Conservation (phyloP, 192 early-diverging fungal species). For the Backusella circina region DNA sequence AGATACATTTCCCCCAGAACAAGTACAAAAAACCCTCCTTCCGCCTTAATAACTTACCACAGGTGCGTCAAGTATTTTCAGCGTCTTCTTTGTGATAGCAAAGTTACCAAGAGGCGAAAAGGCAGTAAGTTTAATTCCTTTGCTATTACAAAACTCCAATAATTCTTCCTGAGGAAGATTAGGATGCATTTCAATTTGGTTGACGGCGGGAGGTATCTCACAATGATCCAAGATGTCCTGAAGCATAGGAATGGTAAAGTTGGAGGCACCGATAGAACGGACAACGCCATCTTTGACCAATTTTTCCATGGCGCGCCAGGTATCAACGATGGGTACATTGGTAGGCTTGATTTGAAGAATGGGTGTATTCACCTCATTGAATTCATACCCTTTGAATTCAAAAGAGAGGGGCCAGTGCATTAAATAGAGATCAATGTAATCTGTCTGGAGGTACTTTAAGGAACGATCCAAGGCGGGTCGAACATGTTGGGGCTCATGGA, state of each 20-base stretch:
- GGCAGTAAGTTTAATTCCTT: slow-evolving; percentile 63
- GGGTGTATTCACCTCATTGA: slow-evolving; percentile 13
- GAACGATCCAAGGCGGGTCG: slow-evolving; percentile 58
- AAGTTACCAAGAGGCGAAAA: slow-evolving; percentile 68
- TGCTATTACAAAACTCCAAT: slow-evolving; percentile 53
- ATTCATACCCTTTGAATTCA: slow-evolving; percentile 34
- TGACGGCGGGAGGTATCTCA: slow-evolving; percentile 65
- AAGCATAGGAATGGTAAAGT: slow-evolving; percentile 57
- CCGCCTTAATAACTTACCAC: background rate
- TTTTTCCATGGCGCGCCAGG: slow-evolving; percentile 74
- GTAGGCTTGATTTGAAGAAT: slow-evolving; percentile 26
- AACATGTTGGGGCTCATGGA: slow-evolving; percentile 63
- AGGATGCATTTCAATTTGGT: slow-evolving; percentile 61
- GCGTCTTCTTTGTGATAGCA: slow-evolving; percentile 7
- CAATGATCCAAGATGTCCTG: slow-evolving; percentile 56
- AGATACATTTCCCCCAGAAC: too few relatives aligned
- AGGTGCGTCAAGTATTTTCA: background rate
- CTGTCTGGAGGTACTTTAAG: slow-evolving; percentile 63
- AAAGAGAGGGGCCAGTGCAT: slow-evolving; percentile 82
- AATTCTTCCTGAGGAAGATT: slow-evolving; percentile 53
- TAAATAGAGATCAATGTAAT: slow-evolving; percentile 82
- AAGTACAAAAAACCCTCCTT: background rate
- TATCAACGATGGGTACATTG: slow-evolving; percentile 48
- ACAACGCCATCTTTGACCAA: slow-evolving; percentile 59
- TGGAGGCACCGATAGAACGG: slow-evolving; percentile 75